Evolutionary conservation across 2,329 filamentous ascomycete genomes (phyloP).

Genomic region (Pseudogymnoascus sp.): DNA sequence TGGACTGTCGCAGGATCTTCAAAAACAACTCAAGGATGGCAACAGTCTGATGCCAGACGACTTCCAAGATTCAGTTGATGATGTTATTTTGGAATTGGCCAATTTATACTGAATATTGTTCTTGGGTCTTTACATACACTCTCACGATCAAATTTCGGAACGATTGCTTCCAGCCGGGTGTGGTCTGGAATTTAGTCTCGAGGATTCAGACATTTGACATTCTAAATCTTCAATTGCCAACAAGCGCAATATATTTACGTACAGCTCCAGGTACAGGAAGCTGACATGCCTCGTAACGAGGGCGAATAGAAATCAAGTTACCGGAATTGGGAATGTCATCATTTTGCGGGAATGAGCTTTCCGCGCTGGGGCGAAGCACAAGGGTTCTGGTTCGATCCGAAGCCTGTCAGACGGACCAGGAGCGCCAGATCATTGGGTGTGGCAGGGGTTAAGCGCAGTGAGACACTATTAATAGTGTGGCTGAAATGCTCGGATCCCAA

Average conservation of each 20-base stretch:
- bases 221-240: background rate
- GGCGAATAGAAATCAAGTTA: background rate
- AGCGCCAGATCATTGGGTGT: background rate
- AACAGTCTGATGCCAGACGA: conserved; percentile 27
- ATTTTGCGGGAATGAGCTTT: background rate
- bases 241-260: background rate
- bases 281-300: background rate
- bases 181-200: background rate
- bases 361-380: conserved; percentile 1
- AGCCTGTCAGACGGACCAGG: background rate
- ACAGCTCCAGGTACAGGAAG: background rate
- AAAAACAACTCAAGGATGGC: conserved; percentile 16
- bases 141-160: too few species aligned
- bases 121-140: background rate
- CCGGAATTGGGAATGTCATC: conserved; percentile 1
- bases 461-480: background rate
- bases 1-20: conserved; percentile 32
- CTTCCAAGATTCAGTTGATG: conserved; percentile 39
- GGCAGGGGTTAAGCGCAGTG: conserved; percentile 1
- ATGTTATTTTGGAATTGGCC: conserved; percentile 30
- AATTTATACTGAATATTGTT: conserved; percentile 4
- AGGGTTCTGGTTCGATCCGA: background rate
- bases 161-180: background rate
- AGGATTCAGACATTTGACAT: background rate
- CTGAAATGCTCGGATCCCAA: background rate